Evolutionary conservation across 768 basidiomycete genomes (phyloP), one percentile per base, ranked within the genome.

Genomic region (Roridomyces roridus): DNA sequence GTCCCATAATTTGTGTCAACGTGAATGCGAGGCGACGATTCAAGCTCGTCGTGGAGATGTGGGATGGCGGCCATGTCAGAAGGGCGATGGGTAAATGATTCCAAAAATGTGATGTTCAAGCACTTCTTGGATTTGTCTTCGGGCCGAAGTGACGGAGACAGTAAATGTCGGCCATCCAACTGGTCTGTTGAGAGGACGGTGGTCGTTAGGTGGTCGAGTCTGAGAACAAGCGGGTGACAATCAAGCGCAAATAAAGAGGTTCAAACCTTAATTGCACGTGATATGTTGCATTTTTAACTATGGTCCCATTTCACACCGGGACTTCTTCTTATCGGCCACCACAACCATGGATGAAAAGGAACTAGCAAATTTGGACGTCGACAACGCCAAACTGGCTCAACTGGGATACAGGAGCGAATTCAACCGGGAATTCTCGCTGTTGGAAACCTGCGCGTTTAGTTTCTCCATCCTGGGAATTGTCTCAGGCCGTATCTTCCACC

Each of bases 361-460:
- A n/a, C n/a, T n/a, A n/a, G n/a, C n/a, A n/a, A n/a, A n/a, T n/a
- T 66, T 62, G 37, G 74, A 78, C 59, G 78, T 76, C 15, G 88
- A 91, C 63, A 76, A 89, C 67, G 74, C 65, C 5, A 74, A 80
- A 37, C 81, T 90, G 18, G 88, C 87, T 10, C 72, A 81, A 57
- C 80, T 91, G 29, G 88, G 89, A 10, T 91, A 90, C 68, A 88
- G 80, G 74, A 78, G 80, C 67, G 87, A 89, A 70, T 89, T 91
- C 72, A 86, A 77, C 65, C 84, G 89, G 49, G 86, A 90, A 69
- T 90, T 91, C 67, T 85, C 87, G 82, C 74, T 84, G 35, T 48
- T 86, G 11, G 86, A 88, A 71, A 87, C 86, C 1, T 72, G 87
- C 20, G 84, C 84, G 0, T 89, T 90, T 63, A 78, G 85, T 0